phyloP scores from a whole-genome alignment of 192 early-diverging fungal species.

The Coemansia guatemalensis region DNA sequence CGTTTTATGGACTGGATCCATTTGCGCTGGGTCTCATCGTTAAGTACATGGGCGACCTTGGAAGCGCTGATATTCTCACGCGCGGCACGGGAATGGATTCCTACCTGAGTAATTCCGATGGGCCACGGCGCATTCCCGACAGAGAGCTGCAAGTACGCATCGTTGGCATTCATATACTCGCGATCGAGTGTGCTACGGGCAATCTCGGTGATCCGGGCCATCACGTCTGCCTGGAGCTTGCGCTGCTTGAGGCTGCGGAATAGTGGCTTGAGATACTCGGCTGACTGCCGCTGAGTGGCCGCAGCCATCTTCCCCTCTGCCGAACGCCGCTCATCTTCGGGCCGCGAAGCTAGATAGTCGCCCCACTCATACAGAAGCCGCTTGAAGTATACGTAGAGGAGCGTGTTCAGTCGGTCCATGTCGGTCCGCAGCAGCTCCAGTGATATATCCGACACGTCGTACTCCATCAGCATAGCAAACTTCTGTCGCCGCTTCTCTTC shows the following conservation, averaged over 20 bases:
- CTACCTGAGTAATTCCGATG: conserved; percentile 93
- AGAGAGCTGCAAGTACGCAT: conserved; percentile 88
- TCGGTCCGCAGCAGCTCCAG: conserved; percentile 75
- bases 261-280: conserved; percentile 90
- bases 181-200: conserved; percentile 77
- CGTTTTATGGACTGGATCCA: conserved; percentile 99
- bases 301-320: conserved; percentile 77
- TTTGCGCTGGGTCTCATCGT: conserved; percentile 94
- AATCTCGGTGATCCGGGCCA: conserved; percentile 92
- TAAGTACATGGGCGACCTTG: conserved; percentile 96
- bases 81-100: conserved; percentile 96
- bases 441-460: conserved; percentile 74
- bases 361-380: conserved; percentile 88
- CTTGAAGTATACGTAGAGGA: conserved; percentile 85
- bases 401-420: conserved; percentile 66
- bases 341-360: conserved; percentile 66
- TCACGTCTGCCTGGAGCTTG: conserved; percentile 76
- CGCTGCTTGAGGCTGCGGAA: conserved; percentile 80
- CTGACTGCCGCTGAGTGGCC: conserved; percentile 80
- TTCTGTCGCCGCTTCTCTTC: conserved; percentile 32
- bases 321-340: conserved; percentile 78
- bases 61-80: conserved; percentile 94
- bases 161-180: conserved; percentile 91
- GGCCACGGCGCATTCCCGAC: conserved; percentile 99
- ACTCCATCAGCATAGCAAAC: conserved; percentile 38